Percentiles rank a stretch among this genome's conserved stretches.
Evolutionary conservation across 768 basidiomycete species (phyloP).

Genomic region (Calocera cornea): DNA sequence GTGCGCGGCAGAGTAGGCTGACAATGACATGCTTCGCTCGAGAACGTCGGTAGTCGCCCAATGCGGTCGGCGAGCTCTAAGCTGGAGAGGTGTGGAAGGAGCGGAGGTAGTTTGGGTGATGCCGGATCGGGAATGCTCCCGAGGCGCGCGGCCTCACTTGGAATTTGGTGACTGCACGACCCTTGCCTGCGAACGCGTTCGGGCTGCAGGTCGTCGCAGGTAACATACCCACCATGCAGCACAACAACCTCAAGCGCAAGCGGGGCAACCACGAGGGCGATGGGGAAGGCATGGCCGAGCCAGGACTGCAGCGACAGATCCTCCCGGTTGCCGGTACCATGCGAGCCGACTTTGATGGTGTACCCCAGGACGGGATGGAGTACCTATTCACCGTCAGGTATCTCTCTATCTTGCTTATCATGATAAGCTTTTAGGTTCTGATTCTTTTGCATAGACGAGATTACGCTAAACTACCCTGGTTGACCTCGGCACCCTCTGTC

Average conservation of each 20-base stretch:
- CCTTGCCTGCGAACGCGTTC: background rate
- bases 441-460: conserved; percentile 41
- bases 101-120: background rate
- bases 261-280: conserved; percentile 25
- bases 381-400: conserved; percentile 75
- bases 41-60: background rate
- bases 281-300: conserved; percentile 8
- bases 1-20: conserved; percentile 60
- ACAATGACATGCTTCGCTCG: conserved; percentile 8
- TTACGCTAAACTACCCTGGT: conserved; percentile 47
- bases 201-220: background rate
- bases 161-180: background rate
- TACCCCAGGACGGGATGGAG: conserved; percentile 56
- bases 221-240: background rate
- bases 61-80: background rate
- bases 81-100: background rate
- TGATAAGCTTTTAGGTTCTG: background rate
- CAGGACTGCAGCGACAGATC: conserved; percentile 14
- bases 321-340: conserved; percentile 63
- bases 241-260: conserved; percentile 16
- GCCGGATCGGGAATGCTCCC: background rate
- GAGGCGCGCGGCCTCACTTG: background rate
- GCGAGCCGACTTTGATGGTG: conserved; percentile 50
- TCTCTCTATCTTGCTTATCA: conserved; percentile 14
- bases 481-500: conserved; percentile 27